Evolutionary conservation across 2,329 filamentous ascomycete species (phyloP).

Genomic region (Massarina eburnea): DNA sequence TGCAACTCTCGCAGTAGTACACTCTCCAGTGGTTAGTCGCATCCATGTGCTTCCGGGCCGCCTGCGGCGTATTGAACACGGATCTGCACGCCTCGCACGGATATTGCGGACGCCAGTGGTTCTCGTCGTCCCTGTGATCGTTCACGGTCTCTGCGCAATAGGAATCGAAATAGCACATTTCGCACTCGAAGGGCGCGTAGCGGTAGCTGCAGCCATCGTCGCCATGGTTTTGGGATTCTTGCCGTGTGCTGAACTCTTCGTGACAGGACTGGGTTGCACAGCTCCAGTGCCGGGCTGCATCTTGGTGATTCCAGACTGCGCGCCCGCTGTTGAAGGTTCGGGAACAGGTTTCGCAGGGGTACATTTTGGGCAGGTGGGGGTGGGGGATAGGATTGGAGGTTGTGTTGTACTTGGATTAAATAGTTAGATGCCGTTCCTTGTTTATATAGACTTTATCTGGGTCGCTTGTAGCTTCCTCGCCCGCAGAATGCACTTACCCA

Average conservation of each 20-base stretch:
- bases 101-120: slow-evolving; percentile 6
- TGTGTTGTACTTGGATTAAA: not conserved
- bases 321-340: slow-evolving; percentile 12
- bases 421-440: no score
- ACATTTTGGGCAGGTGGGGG: not conserved
- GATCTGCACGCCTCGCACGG: slow-evolving; percentile 14
- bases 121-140: slow-evolving; percentile 12
- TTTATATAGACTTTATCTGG: no score
- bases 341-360: slow-evolving; percentile 18
- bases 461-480: no score
- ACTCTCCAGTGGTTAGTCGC: slow-evolving; percentile 13
- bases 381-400: not conserved
- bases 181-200: slow-evolving; percentile 11
- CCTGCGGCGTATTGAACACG: slow-evolving; percentile 3
- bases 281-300: slow-evolving; percentile 17
- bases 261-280: slow-evolving; percentile 16
- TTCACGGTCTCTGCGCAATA: slow-evolving; percentile 4
- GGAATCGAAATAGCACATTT: slow-evolving; percentile 12
- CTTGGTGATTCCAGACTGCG: slow-evolving; percentile 21
- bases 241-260: slow-evolving; percentile 1
- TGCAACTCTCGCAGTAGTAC: slow-evolving; percentile 16
- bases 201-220: slow-evolving; percentile 9
- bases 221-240: slow-evolving; percentile 14
- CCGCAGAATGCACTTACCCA: no score
- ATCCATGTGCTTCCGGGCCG: slow-evolving; percentile 14